Evolutionary conservation across 2,329 filamentous ascomycete species (phyloP).

Genomic region (Botrytis fragariae): DNA sequence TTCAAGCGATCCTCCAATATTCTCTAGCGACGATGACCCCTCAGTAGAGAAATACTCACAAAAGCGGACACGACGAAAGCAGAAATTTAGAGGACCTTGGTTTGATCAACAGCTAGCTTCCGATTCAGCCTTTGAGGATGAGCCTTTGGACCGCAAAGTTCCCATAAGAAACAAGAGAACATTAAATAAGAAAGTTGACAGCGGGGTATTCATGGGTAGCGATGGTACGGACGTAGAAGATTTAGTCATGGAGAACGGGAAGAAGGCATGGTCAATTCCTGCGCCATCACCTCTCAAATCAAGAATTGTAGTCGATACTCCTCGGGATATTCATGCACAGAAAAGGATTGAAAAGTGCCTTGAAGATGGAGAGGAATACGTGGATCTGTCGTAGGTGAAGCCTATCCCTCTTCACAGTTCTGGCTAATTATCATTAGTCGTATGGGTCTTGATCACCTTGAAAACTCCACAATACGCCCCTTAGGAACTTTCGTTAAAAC

Average conservation of each 20-base stretch:
- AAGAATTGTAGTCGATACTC: conserved; percentile 2
- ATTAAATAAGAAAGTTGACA: conserved; percentile 61
- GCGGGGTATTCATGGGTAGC: conserved; percentile 66
- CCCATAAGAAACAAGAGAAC: conserved; percentile 45
- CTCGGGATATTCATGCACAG: conserved; percentile 39
- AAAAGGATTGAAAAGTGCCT: conserved; percentile 51
- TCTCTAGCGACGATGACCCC: conserved; percentile 71
- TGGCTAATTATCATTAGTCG: conserved; percentile 29
- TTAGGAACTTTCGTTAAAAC: conserved; percentile 49
- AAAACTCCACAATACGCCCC: conserved; percentile 55
- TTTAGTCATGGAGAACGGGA: background rate
- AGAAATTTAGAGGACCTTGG: conserved; percentile 65
- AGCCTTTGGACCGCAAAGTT: conserved; percentile 3
- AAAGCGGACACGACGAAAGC: conserved; percentile 53
- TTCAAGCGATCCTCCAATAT: conserved; percentile 69
- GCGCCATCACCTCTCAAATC: conserved; percentile 4
- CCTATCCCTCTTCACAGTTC: background rate
- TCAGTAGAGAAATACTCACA: conserved; percentile 62
- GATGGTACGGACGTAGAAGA: conserved; percentile 51
- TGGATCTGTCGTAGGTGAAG: conserved; percentile 59
- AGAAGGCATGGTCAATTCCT: background rate
- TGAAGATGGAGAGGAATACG: conserved; percentile 55
- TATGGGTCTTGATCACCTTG: conserved; percentile 48
- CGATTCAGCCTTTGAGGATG: conserved; percentile 26
- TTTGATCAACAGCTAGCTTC: conserved; percentile 56